These are phyloP conservation scores for Sclerotinia nivalis DNA, from an alignment of 2,329 filamentous ascomycete species.

Conservation along the genomic window DNA sequence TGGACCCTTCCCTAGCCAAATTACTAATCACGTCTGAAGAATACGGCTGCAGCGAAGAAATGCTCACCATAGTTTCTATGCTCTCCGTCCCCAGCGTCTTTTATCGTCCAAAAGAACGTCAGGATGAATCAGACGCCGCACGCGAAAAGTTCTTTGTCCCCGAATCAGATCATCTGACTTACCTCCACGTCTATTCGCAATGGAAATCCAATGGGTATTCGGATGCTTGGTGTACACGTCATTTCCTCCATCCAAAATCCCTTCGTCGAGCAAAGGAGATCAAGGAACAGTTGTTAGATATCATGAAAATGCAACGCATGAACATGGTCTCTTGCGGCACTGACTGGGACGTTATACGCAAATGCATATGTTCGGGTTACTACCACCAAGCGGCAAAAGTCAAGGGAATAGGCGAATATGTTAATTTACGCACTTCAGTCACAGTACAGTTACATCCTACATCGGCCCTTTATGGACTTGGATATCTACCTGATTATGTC, in stretches of 20 bases:
- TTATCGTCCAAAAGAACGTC: conserved; percentile 92
- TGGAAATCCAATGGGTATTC: conserved; percentile 90
- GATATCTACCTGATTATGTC: conserved; percentile 94
- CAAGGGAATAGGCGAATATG: conserved; percentile 95
- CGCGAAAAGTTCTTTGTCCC: conserved; percentile 98
- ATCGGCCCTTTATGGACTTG: conserved; percentile 85
- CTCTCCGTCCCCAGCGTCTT: conserved; percentile 95
- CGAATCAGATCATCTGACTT: conserved; percentile 93
- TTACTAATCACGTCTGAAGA: conserved; percentile 87
- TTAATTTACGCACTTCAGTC: conserved; percentile 92
- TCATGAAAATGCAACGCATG: conserved; percentile 95
- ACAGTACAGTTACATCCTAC: conserved; percentile 94
- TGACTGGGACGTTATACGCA: conserved; percentile 93
- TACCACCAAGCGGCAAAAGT: conserved; percentile 97
- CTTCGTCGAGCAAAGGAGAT: conserved; percentile 91
- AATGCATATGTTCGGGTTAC: conserved; percentile 96
- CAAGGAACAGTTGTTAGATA: conserved; percentile 87
- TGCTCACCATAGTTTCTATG: conserved; percentile 98
- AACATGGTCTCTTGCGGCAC: conserved; percentile 83
- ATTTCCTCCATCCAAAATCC: conserved; percentile 95
- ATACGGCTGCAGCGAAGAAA: conserved; percentile 94
- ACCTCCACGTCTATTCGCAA: conserved; percentile 92
- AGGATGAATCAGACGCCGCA: conserved; percentile 93
- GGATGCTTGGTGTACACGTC: conserved; percentile 88
- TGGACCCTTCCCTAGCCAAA: conserved; percentile 95